These are phyloP conservation scores for Tetrahymena thermophila DNA, from an alignment of 73 alveolate genomes.

Conservation along the genomic window DNA sequence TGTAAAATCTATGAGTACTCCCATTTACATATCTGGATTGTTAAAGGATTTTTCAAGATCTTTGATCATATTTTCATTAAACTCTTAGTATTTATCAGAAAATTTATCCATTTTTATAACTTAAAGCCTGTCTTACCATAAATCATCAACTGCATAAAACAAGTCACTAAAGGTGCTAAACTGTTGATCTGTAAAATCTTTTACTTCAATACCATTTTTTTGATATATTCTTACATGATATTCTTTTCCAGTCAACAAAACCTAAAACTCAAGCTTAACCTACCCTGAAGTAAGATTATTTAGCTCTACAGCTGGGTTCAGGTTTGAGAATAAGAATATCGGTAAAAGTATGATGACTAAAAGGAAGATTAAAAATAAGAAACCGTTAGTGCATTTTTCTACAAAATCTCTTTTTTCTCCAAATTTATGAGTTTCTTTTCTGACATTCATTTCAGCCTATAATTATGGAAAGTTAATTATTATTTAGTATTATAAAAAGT, in stretches of 20 bases:
- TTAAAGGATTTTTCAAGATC: background rate
- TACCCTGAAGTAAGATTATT: conserved; percentile 66
- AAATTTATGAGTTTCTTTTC: conserved; percentile 27
- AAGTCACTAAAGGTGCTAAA: background rate
- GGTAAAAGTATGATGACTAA: conserved; percentile 77
- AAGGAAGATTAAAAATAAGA: conserved; percentile 51
- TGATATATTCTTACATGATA: conserved; percentile 12
- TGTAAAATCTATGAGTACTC: background rate
- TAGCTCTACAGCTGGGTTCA: conserved; percentile 84
- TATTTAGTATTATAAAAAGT: no score
- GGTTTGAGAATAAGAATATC: conserved; percentile 72
- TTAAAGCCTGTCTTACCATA: conserved; percentile 35
- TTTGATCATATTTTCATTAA: conserved; percentile 13
- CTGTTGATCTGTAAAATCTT: conserved; percentile 18
- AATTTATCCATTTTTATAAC: conserved; percentile 14
- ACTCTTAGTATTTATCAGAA: conserved; percentile 21
- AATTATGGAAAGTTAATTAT: background rate
- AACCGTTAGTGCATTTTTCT: conserved; percentile 65
- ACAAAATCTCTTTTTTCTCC: conserved; percentile 40
- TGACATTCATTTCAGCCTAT: conserved; percentile 10
- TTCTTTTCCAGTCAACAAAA: conserved; percentile 12
- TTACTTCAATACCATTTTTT: conserved; percentile 22
- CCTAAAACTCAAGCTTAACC: conserved; percentile 11
- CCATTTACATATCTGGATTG: background rate
- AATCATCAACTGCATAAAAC: conserved; percentile 20